These are phyloP conservation scores for Angomonas desouzai DNA, from an alignment of 208 protist species.

Conservation along the genomic window DNA sequence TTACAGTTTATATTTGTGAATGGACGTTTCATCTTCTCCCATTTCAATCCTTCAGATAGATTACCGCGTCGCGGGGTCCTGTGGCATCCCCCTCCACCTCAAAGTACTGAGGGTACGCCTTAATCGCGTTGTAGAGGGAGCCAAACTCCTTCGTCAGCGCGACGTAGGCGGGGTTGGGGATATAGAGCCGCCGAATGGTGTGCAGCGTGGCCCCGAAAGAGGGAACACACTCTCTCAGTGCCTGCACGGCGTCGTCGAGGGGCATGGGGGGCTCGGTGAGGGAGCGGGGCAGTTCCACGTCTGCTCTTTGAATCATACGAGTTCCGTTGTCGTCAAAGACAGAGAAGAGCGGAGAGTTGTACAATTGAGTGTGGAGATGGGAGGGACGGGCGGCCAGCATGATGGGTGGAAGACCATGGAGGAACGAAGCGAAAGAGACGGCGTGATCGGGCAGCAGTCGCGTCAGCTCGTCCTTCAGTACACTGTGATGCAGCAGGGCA, in stretches of 20 bases:
- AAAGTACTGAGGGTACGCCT: constrained; percentile 77
- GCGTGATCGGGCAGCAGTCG: constrained; percentile 41
- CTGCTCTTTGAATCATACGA: constrained; percentile 33
- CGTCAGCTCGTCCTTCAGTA: constrained; percentile 74
- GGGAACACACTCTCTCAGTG: constrained; percentile 52
- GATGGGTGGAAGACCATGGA: constrained; percentile 62
- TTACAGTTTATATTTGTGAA: too few relatives aligned
- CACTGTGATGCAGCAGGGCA: constrained; percentile 54
- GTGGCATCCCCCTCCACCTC: constrained; percentile 3
- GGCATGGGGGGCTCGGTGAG: constrained; percentile 22
- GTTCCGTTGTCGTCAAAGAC: constrained; percentile 33
- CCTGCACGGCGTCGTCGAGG: constrained; percentile 70
- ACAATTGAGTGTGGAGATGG: constrained; percentile 44
- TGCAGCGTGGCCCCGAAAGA: constrained; percentile 51
- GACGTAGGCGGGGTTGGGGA: constrained; percentile 25
- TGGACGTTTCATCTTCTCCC: too few relatives aligned
- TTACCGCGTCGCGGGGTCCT: neutral
- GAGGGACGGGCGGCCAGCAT: constrained; percentile 55
- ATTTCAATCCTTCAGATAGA: constrained; percentile 8
- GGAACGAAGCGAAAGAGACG: constrained; percentile 24
- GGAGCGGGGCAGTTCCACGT: neutral
- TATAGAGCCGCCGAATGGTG: constrained; percentile 41
- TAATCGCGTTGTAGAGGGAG: constrained; percentile 30
- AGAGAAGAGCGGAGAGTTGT: constrained; percentile 26
- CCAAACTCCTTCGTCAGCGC: constrained; percentile 61